A percentile compares a stretch with the other conserved stretches of the same genome.
These are phyloP conservation scores for Trichoderma pleuroti DNA, from an alignment of 2,329 filamentous ascomycete genomes.

Conservation along the genomic window DNA sequence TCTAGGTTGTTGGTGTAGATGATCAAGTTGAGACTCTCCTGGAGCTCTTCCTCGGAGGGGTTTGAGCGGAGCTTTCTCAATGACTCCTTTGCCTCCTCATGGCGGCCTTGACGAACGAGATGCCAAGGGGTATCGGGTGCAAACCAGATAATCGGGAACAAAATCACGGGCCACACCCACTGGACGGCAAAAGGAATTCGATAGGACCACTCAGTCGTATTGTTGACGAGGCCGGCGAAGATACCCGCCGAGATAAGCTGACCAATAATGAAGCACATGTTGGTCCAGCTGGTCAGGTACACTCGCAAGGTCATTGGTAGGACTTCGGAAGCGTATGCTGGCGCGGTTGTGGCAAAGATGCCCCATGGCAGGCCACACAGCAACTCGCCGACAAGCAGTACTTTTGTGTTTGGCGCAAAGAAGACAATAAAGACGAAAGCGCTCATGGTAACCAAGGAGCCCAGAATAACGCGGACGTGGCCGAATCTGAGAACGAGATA, in stretches of 20 bases:
- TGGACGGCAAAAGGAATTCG: conserved; percentile 47
- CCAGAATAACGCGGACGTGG: conserved; percentile 31
- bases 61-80: conserved; percentile 31
- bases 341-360: conserved; percentile 42
- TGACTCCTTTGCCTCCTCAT: conserved; percentile 34
- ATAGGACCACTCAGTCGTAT: conserved; percentile 42
- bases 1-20: conserved; percentile 42
- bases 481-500: conserved; percentile 44
- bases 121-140: conserved; percentile 47
- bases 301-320: conserved; percentile 38
- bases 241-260: conserved; percentile 41
- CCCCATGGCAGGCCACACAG: conserved; percentile 47
- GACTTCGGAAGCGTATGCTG: conserved; percentile 47
- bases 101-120: conserved; percentile 35
- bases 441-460: conserved; percentile 27
- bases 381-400: conserved; percentile 42
- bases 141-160: conserved; percentile 39
- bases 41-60: conserved; percentile 11
- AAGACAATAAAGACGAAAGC: conserved; percentile 46
- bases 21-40: conserved; percentile 37
- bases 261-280: conserved; percentile 47
- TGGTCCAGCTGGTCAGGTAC: conserved; percentile 45
- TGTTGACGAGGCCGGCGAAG: conserved; percentile 27
- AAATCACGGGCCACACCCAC: conserved; percentile 45
- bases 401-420: conserved; percentile 38